phyloP scores from a whole-genome alignment of 768 basidiomycete species.

The Holtermanniella nyarrowii region DNA sequence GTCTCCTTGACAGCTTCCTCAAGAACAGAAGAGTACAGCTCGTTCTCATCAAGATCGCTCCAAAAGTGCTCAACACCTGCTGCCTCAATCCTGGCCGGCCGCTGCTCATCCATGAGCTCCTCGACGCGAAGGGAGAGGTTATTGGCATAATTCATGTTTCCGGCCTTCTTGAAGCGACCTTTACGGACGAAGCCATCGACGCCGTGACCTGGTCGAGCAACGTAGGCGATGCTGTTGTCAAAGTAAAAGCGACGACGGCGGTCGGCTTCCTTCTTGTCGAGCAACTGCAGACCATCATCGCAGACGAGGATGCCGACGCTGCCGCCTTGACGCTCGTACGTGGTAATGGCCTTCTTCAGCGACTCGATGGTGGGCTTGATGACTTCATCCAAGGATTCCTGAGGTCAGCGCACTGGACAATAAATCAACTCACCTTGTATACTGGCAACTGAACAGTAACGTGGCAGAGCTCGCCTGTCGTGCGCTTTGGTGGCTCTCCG shows the following conservation, averaged over 20 bases:
- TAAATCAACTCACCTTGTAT: conserved; percentile 52
- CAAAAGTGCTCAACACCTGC: conserved; percentile 48
- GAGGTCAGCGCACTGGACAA: conserved; percentile 24
- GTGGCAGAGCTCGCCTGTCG: conserved; percentile 26
- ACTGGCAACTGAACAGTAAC: conserved; percentile 63
- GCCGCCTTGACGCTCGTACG: conserved; percentile 79
- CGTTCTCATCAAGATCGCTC: conserved; percentile 56
- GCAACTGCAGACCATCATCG: conserved; percentile 69
- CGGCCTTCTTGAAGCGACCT: conserved; percentile 86
- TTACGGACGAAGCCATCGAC: conserved; percentile 65
- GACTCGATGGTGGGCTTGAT: conserved; percentile 54
- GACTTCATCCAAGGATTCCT: conserved; percentile 45
- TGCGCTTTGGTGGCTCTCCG: conserved; percentile 28
- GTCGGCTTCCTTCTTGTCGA: conserved; percentile 54
- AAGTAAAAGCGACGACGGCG: conserved; percentile 64
- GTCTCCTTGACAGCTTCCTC: conserved; percentile 61
- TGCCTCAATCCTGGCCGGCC: conserved; percentile 45
- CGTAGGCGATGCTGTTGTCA: conserved; percentile 63
- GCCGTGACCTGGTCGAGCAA: conserved; percentile 66
- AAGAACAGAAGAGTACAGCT: conserved; percentile 61
- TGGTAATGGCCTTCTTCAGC: conserved; percentile 67
- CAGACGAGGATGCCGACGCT: conserved; percentile 68
- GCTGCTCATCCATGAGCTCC: conserved; percentile 45
- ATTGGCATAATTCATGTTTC: conserved; percentile 81
- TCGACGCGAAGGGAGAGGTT: conserved; percentile 57